These are phyloP conservation scores for Phyllosticta capitalensis DNA, from an alignment of 2,329 filamentous ascomycete species.

Conservation along the genomic window DNA sequence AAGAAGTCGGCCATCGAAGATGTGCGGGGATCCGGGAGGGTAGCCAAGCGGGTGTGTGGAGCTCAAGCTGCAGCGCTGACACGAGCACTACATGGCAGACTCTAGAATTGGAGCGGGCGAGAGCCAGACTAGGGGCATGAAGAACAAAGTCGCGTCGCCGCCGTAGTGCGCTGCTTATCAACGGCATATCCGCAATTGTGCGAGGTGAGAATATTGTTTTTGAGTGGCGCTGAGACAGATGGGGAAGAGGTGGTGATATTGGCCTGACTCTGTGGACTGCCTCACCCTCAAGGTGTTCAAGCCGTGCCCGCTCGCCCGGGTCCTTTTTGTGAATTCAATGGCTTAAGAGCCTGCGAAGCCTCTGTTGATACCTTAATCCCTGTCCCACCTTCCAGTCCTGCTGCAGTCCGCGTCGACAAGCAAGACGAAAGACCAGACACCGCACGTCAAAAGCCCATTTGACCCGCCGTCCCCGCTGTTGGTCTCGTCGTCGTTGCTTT, in stretches of 20 bases:
- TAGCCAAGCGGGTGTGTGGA: neutral
- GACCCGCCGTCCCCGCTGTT: too few relatives aligned
- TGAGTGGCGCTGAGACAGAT: too few relatives aligned
- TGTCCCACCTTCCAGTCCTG: conserved; percentile 5
- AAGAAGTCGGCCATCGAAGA: neutral
- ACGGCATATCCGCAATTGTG: too few relatives aligned
- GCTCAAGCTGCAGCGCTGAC: conserved; percentile 4
- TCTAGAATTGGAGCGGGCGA: too few relatives aligned
- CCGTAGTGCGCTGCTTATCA: too few relatives aligned
- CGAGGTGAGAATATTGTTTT: too few relatives aligned
- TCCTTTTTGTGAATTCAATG: neutral
- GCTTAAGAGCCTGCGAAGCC: conserved; percentile 2
- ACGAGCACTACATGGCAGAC: neutral
- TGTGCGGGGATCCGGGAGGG: conserved; percentile 6
- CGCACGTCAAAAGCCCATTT: too few relatives aligned
- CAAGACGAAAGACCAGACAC: too few relatives aligned
- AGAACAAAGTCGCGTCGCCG: too few relatives aligned
- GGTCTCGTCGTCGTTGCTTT: neutral
- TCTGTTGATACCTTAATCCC: conserved; percentile 4
- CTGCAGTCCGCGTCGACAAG: too few relatives aligned
- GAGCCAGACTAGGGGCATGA: too few relatives aligned
- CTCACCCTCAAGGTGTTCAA: neutral
- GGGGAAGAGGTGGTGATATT: too few relatives aligned
- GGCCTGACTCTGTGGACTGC: neutral
- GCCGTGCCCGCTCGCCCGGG: neutral